Evolutionary conservation across 2,329 filamentous ascomycete genomes (phyloP).

Genomic region (Rutstroemia sp.): DNA sequence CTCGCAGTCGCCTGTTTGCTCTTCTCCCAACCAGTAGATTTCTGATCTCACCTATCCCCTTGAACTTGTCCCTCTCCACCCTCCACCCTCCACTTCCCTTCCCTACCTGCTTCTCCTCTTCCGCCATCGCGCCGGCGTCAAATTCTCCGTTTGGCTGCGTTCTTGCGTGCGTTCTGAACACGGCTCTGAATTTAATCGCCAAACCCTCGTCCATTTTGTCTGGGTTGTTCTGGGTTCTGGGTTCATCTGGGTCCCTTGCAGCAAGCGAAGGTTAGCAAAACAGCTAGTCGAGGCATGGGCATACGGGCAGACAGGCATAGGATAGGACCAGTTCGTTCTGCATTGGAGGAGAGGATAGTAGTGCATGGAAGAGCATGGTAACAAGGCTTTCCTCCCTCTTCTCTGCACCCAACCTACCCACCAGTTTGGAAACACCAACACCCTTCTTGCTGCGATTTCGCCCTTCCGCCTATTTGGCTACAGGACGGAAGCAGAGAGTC

Average conservation of each 20-base stretch:
- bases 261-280: no score
- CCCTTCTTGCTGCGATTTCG: neutral
- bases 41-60: neutral
- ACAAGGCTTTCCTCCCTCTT: neutral
- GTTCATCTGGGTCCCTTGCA: neutral
- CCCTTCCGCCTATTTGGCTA: neutral
- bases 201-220: neutral
- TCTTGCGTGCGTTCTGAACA: neutral
- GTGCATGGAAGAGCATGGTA: neutral
- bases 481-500: neutral
- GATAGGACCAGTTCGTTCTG: no score
- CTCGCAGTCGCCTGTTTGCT: neutral
- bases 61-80: neutral
- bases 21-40: neutral
- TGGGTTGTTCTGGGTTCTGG: neutral
- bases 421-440: neutral
- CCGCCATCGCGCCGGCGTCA: neutral
- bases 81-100: no score
- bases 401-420: neutral
- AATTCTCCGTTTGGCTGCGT: neutral
- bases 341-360: neutral
- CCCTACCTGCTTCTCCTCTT: neutral
- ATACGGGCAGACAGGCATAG: no score
- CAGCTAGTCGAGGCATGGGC: no score
- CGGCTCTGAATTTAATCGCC: constrained; percentile 1